These are phyloP conservation scores for Firmiana major DNA, from an alignment of 345 rosid genomes.

Conservation along the genomic window DNA sequence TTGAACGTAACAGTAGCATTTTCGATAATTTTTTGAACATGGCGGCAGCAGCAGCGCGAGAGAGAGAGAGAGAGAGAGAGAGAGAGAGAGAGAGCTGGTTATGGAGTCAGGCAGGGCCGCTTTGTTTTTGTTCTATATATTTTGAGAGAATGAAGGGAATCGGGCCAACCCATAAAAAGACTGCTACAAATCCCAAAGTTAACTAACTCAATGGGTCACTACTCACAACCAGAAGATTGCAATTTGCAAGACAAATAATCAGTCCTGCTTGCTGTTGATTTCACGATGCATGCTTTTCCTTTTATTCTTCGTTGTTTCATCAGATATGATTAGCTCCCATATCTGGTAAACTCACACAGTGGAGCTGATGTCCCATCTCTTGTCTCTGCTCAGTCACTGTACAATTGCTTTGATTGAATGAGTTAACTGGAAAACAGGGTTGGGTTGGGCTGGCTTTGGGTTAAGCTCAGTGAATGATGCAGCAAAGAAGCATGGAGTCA, in stretches of 20 bases:
- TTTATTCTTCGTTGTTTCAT: not conserved
- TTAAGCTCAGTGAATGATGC: not conserved
- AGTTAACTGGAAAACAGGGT: not conserved
- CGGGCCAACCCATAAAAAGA: not conserved
- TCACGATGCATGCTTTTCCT: not conserved
- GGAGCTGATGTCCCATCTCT: not conserved
- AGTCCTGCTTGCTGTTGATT: not conserved
- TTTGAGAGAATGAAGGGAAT: not conserved
- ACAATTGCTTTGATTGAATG: not conserved
- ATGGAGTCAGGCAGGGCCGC: not conserved
- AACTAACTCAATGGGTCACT: conserved; percentile 14
- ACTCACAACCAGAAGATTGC: not conserved
- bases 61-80: too few species aligned
- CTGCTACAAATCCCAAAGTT: conserved; percentile 33
- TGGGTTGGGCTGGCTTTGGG: not conserved
- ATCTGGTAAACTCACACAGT: not conserved
- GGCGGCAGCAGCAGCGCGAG: not conserved
- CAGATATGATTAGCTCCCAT: not conserved
- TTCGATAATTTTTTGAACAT: not conserved
- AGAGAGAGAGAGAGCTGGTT: too few species aligned
- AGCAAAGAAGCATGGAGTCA: not conserved
- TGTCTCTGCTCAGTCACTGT: not conserved
- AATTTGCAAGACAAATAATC: not conserved
- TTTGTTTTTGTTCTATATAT: too few species aligned
- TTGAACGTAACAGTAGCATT: not conserved